Evolutionary conservation across 106 monocot genomes (phyloP), one percentile per base, ranked within the genome.

Genomic region (Dendrobium officinale): DNA sequence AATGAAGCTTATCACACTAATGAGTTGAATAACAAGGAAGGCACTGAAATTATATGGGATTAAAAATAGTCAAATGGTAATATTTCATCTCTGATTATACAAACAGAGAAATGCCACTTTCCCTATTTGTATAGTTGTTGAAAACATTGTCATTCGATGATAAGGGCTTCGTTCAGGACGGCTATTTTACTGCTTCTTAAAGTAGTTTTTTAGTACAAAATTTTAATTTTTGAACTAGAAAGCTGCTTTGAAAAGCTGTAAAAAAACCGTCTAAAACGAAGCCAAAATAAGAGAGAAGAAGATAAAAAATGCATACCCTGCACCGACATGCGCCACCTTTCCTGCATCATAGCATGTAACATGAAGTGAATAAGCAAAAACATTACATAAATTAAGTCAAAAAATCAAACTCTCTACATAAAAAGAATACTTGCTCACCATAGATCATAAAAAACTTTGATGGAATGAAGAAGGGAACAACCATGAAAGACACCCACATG

Each of bases 21-120:
- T 43, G 22, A 98, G 91, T 74, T 98, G 97, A 80, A 98, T 92
- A 47, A 98, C 45, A n/a, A 98, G 92, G 84, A 98, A 98, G n/a
- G 85, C 82, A 81, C 97, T 98, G 88, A 64, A 51, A 51, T 15
- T 13, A 17, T 13, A 51, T 16, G 0, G 15, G 13, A 51, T 51
- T 13, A 51, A 51, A 51, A 51, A 13, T 51, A 51, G 51, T 51
- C 51, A 51, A 51, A 51, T 51, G 51, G 15, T 51, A 15, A 51
- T 10, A 2, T 13, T 11, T 51, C 3, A 51, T 13, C 51, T 51
- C 15, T 13, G 1, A 51, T 3, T 13, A 51, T 11, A 51, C 15
- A 51, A 51, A 51, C 13, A 51, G 13, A 51, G 51, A 51, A 51
- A 13, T 51, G 2, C 51, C 13, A 51, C 10, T 51, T 51, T 13